Conservation (phyloP, 768 basidiomycete genomes). For the Cyathus striatus region DNA sequence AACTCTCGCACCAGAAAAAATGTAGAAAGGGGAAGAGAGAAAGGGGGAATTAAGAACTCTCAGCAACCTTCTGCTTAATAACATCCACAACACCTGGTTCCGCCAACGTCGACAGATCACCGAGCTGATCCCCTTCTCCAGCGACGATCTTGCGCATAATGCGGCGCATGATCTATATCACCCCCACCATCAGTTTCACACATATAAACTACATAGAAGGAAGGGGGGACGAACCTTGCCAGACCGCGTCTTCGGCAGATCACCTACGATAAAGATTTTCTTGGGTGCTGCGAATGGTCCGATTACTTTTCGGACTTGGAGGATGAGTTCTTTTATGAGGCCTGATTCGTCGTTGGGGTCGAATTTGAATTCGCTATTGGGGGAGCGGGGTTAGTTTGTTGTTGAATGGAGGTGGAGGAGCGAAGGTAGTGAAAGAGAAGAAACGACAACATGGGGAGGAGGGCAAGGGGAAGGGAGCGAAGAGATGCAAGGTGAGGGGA, state of each 20-base stretch:
- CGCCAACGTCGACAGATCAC: constrained; percentile 90
- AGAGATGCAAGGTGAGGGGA: no score
- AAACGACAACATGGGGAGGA: no score
- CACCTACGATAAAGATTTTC: constrained; percentile 77
- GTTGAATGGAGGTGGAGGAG: no score
- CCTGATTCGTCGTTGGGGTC: constrained; percentile 63
- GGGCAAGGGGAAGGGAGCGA: no score
- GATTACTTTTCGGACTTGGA: constrained; percentile 96
- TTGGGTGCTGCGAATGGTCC: constrained; percentile 98
- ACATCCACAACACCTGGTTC: constrained; percentile 83
- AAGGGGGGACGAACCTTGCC: constrained; percentile 63
- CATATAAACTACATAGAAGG: neutral
- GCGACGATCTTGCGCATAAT: constrained; percentile 96
- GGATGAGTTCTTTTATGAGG: constrained; percentile 81
- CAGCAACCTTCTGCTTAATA: constrained; percentile 77
- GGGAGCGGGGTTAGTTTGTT: no score
- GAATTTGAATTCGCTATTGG: constrained; percentile 71
- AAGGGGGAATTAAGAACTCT: constrained; percentile 15
- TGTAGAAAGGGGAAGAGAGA: no score
- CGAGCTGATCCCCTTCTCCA: constrained; percentile 92
- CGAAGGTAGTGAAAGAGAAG: no score
- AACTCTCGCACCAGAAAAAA: no score
- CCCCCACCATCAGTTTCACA: constrained; percentile 1
- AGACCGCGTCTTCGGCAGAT: constrained; percentile 91
- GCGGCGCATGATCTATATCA: constrained; percentile 81